These are phyloP conservation scores for Lactarius tabidus DNA, from an alignment of 768 basidiomycete genomes.

Conservation along the genomic window DNA sequence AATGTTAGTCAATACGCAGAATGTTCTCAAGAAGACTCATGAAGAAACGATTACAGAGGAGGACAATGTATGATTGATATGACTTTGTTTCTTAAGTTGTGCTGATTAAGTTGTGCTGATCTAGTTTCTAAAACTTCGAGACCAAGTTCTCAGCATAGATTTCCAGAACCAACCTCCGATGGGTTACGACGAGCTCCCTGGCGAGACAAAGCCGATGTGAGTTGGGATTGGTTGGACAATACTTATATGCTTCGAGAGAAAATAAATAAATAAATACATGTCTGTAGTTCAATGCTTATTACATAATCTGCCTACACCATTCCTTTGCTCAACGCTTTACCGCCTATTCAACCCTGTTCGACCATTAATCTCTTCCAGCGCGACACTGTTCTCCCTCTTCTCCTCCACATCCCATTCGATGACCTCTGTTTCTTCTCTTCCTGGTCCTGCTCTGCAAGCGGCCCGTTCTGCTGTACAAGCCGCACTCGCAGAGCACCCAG, in stretches of 20 bases:
- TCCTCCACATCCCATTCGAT: slow-evolving; percentile 21
- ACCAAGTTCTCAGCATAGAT: slow-evolving; percentile 18
- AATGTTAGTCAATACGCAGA: slow-evolving; percentile 67
- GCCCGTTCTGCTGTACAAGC: slow-evolving; percentile 74
- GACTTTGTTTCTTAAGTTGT: neutral
- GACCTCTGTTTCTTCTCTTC: slow-evolving; percentile 47
- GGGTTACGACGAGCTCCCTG: slow-evolving; percentile 8
- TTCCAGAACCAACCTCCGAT: slow-evolving; percentile 9
- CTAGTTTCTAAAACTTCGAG: slow-evolving; percentile 27
- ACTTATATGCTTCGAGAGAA: neutral
- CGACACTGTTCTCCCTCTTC: neutral
- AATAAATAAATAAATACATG: neutral
- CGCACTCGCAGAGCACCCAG: slow-evolving; percentile 58
- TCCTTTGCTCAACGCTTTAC: neutral
- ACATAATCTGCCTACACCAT: neutral
- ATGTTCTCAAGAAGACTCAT: slow-evolving; percentile 48
- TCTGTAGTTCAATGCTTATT: neutral
- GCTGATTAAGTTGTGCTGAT: neutral
- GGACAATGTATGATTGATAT: slow-evolving; percentile 40
- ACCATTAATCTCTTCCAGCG: neutral
- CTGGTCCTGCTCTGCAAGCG: slow-evolving; percentile 67
- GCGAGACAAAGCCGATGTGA: slow-evolving; percentile 13
- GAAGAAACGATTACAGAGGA: slow-evolving; percentile 51
- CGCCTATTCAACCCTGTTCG: neutral
- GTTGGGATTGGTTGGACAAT: neutral